Evolutionary conservation across 2,329 filamentous ascomycete genomes (phyloP).

Genomic region (Ceratocystis albifundus): DNA sequence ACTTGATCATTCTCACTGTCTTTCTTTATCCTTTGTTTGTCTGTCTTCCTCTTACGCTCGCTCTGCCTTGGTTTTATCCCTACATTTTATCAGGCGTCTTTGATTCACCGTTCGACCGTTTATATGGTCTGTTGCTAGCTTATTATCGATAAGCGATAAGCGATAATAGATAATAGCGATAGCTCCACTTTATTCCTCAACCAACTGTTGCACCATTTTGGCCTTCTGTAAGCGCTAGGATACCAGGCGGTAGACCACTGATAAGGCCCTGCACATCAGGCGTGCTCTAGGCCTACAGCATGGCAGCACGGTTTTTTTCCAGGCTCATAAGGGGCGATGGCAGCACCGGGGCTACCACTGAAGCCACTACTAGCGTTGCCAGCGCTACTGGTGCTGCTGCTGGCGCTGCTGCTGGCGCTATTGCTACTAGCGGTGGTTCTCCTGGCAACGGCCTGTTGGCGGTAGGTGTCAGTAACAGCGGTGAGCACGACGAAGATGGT

Average conservation of each 20-base stretch:
- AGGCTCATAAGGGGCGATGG: slow-evolving; percentile 14
- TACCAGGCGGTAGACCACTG: neutral
- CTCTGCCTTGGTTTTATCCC: neutral
- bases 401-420: neutral
- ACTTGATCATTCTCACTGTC: neutral
- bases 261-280: neutral
- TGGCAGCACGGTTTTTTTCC: slow-evolving; percentile 21
- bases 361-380: neutral
- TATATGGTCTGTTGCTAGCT: neutral
- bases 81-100: neutral
- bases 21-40: neutral
- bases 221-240: neutral
- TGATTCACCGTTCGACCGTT: neutral
- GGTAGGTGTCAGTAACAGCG: neutral
- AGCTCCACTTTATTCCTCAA: neutral
- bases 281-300: neutral
- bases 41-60: neutral
- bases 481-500: neutral
- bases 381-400: neutral
- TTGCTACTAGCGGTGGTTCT: neutral
- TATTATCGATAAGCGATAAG: slow-evolving; percentile 4
- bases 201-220: neutral
- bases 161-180: neutral
- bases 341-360: neutral
- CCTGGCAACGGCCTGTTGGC: slow-evolving; percentile 1